Percentiles rank a stretch among this genome's conserved stretches.
phyloP scores from a whole-genome alignment of 805 yeast species.

The Brettanomyces nanus region DNA sequence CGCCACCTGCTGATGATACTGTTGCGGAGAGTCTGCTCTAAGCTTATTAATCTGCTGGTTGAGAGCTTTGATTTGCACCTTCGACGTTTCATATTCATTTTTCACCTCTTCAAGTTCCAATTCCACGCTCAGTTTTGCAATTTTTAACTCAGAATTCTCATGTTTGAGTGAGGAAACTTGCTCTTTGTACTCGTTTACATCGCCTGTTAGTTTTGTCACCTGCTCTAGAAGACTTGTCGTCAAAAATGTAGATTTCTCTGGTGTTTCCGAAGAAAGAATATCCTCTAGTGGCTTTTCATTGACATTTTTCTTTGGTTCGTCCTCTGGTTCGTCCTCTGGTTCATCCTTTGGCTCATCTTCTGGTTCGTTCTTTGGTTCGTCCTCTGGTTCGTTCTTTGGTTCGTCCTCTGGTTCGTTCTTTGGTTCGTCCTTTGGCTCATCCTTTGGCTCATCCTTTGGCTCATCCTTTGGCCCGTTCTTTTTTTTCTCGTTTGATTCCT shows the following conservation, averaged over 20 bases:
- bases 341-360: slow-evolving; percentile 1
- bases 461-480: slow-evolving; percentile 5
- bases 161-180: slow-evolving; percentile 9
- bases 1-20: not conserved
- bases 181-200: slow-evolving; percentile 15
- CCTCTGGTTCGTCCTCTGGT: slow-evolving; percentile 1
- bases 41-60: slow-evolving; percentile 23
- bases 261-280: slow-evolving; percentile 9
- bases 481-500: slow-evolving; percentile 4
- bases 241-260: slow-evolving; percentile 18
- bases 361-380: slow-evolving; percentile 2
- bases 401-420: slow-evolving; percentile 1
- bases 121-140: slow-evolving; percentile 26
- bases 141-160: slow-evolving; percentile 21
- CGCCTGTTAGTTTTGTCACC: slow-evolving; percentile 24
- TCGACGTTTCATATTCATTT: slow-evolving; percentile 25
- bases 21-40: slow-evolving; percentile 22
- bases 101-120: slow-evolving; percentile 30
- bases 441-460: too few species aligned
- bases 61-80: slow-evolving; percentile 19
- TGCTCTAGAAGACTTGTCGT: slow-evolving; percentile 24
- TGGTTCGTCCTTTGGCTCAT: too few species aligned
- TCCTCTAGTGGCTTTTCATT: slow-evolving; percentile 11
- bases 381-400: not conserved
- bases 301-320: not conserved